phyloP scores from a whole-genome alignment of 805 yeast genomes.

The Starmera amethionina region DNA sequence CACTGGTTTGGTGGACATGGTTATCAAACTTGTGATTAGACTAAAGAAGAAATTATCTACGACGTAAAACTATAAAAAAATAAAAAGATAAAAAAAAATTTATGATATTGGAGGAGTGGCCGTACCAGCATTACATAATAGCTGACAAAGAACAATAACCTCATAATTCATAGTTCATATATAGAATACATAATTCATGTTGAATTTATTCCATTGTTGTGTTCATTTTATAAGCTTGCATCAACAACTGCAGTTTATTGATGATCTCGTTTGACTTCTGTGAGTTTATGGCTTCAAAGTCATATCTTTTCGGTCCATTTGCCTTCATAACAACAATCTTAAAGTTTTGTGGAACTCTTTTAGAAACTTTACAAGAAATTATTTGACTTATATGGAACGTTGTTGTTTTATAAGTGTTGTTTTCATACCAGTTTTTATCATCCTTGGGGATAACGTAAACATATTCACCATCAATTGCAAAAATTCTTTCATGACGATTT shows the following conservation, averaged over 20 bases:
- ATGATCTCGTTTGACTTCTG: conserved; percentile 68
- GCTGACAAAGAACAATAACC: too few species aligned
- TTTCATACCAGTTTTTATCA: conserved; percentile 63
- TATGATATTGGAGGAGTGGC: too few species aligned
- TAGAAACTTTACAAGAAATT: conserved; percentile 62
- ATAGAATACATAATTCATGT: too few species aligned
- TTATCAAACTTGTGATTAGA: too few species aligned
- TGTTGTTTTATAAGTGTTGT: conserved; percentile 56
- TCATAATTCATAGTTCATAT: too few species aligned
- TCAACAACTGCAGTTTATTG: conserved; percentile 49
- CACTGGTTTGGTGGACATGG: conserved; percentile 1
- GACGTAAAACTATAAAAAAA: too few species aligned
- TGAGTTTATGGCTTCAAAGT: conserved; percentile 63
- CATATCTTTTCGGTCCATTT: conserved; percentile 71
- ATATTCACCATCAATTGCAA: conserved; percentile 92
- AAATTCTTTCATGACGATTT: conserved; percentile 68
- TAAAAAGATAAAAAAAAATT: too few species aligned
- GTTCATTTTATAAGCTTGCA: conserved; percentile 42
- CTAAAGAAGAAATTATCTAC: too few species aligned
- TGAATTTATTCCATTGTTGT: conserved; percentile 4
- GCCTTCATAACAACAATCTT: conserved; percentile 69
- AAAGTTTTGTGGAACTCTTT: conserved; percentile 67
- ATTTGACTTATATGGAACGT: conserved; percentile 81
- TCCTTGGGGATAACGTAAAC: conserved; percentile 82
- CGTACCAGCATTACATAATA: too few species aligned